Percentiles rank a stretch among this genome's conserved stretches.
phyloP scores from a whole-genome alignment of 306 rosid species.

The Lotus japonicus region DNA sequence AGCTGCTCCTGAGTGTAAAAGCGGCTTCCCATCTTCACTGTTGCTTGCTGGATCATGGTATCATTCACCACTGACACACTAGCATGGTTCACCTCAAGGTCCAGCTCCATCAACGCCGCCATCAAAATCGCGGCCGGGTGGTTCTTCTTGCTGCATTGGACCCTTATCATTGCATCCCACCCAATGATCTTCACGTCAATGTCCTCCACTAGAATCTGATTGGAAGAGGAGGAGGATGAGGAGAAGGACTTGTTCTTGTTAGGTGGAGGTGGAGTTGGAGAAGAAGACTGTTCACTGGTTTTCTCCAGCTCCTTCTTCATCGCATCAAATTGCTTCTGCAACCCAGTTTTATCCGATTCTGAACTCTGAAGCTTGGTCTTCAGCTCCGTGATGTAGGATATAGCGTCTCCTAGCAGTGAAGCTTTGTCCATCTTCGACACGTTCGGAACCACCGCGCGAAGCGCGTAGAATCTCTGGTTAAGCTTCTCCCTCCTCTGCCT shows the following conservation, averaged over 20 bases:
- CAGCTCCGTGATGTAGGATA: conserved; percentile 76
- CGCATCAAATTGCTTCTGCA: conserved; percentile 55
- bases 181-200: conserved; percentile 90
- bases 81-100: conserved; percentile 89
- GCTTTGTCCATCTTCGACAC: conserved; percentile 99
- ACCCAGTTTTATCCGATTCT: conserved; percentile 58
- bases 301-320: conserved; percentile 52
- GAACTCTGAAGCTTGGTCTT: conserved; percentile 53
- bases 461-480: conserved; percentile 88
- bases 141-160: conserved; percentile 80
- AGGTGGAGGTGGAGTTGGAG: background rate
- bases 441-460: conserved; percentile 89
- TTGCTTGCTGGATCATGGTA: conserved; percentile 92
- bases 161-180: conserved; percentile 89
- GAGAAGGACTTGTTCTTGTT: background rate
- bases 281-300: background rate
- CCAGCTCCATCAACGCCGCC: conserved; percentile 86
- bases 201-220: conserved; percentile 39
- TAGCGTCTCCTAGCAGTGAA: conserved; percentile 82
- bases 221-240: conserved; percentile 5
- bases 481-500: conserved; percentile 90
- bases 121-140: conserved; percentile 84
- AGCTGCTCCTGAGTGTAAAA: conserved; percentile 91
- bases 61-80: conserved; percentile 89
- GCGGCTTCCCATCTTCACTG: conserved; percentile 82